phyloP scores from a whole-genome alignment of 495 filamentous ascomycete genomes.

The Talaromyces trachyspermus region DNA sequence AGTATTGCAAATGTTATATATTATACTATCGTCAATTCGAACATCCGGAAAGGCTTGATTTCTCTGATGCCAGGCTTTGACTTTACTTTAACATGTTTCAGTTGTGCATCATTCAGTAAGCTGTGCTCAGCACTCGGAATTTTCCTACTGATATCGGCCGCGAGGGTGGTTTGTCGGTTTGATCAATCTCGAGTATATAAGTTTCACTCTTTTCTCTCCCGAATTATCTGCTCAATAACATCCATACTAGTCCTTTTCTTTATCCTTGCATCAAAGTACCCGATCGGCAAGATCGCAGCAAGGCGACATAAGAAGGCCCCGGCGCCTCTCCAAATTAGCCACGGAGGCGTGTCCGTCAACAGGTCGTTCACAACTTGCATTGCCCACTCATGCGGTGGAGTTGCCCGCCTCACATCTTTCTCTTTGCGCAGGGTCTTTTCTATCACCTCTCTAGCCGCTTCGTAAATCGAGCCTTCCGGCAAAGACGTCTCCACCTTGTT shows the following conservation, averaged over 20 bases:
- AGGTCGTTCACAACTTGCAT: conserved; percentile 1
- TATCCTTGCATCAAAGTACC: background rate
- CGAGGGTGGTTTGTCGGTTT: too few species aligned
- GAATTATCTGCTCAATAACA: conserved; percentile 5
- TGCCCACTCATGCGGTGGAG: conserved; percentile 1
- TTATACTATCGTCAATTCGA: too few species aligned
- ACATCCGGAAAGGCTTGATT: too few species aligned
- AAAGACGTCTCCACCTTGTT: conserved; percentile 1
- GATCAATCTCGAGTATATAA: too few species aligned
- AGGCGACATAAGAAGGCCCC: background rate
- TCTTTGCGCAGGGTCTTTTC: conserved; percentile 1
- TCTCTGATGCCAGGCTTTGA: too few species aligned
- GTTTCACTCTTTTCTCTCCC: too few species aligned
- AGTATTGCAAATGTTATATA: too few species aligned
- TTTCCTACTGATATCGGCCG: too few species aligned
- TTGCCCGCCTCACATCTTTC: background rate
- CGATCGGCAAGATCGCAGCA: conserved; percentile 2
- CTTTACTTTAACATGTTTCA: too few species aligned
- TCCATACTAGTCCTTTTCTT: conserved; percentile 4
- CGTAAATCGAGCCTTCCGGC: background rate
- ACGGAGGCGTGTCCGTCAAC: background rate
- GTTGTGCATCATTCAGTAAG: too few species aligned
- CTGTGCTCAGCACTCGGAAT: too few species aligned
- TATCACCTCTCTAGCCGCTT: background rate
- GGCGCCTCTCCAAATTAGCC: background rate